phyloP scores from a whole-genome alignment of 2,329 filamentous ascomycete genomes.

The Fonsecaea pedrosoi region DNA sequence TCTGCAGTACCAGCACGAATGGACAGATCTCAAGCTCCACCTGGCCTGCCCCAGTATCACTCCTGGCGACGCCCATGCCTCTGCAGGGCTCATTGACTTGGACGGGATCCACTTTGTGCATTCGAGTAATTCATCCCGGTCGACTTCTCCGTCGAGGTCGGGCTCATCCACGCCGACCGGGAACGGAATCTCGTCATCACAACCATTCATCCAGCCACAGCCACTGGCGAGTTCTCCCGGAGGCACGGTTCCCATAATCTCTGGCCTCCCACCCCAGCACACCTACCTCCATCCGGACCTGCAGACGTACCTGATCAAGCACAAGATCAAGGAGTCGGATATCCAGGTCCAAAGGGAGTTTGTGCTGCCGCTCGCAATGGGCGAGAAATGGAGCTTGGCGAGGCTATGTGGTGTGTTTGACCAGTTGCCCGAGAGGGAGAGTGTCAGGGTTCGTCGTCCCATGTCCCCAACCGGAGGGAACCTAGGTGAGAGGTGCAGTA shows the following conservation, averaged over 20 bases:
- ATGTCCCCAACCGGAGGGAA: constrained; percentile 26
- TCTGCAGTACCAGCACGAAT: constrained; percentile 68
- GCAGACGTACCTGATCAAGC: constrained; percentile 65
- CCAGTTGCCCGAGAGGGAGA: constrained; percentile 50
- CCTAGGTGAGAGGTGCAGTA: constrained; percentile 9
- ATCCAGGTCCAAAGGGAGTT: constrained; percentile 61
- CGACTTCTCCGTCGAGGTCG: constrained; percentile 22
- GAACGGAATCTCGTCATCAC: background rate
- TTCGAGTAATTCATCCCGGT: constrained; percentile 24
- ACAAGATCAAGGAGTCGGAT: constrained; percentile 55
- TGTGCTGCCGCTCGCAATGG: constrained; percentile 64
- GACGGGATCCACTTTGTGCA: constrained; percentile 8
- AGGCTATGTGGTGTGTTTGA: constrained; percentile 65
- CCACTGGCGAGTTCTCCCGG: constrained; percentile 44
- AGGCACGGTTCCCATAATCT: constrained; percentile 60
- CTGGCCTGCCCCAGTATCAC: constrained; percentile 39
- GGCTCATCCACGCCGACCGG: constrained; percentile 9
- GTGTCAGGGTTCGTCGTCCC: constrained; percentile 23
- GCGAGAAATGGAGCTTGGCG: constrained; percentile 66
- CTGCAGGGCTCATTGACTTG: constrained; percentile 12
- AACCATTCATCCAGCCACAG: background rate
- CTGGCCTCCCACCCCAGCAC: constrained; percentile 65
- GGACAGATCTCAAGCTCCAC: constrained; percentile 60
- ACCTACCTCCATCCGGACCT: constrained; percentile 70
- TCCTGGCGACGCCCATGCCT: constrained; percentile 42